Evolutionary conservation across 2,329 filamentous ascomycete genomes (phyloP), one percentile per base, ranked within the genome.

Genomic region (Stachybotrys echinatus): DNA sequence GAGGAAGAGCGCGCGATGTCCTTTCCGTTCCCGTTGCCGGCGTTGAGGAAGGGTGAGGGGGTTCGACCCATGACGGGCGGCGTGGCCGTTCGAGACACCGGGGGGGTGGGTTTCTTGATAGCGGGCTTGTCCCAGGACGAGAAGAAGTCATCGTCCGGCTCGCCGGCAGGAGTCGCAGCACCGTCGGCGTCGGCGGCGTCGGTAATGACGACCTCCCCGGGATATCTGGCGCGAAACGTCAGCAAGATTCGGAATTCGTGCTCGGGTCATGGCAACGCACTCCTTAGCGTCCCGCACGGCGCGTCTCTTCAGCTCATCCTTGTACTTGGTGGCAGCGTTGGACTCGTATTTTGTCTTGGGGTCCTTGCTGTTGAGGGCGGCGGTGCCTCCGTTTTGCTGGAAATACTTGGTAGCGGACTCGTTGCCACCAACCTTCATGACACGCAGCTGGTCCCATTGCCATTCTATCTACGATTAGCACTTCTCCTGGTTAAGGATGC

Each of bases 381-480:
- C 92, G 39, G 89, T 92, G 54, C 94, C 94, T 55, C 94, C 94
- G 67, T 99, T 94, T 61, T 90, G 87, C 73, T 96, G 92, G 77
- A 97, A 99, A 77, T 90, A 99, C 73, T 96, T 96, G 64, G 92
- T 96, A 45, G 94, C 94, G 51, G 91, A 96, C 73, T 97, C 92
- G 65, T 99, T 99, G 51, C 94, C 94, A 57, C 94, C 94, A 17
- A 97, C 91, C 74, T 99, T 99, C 92, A 99, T 97, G 51, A 92
- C 73, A 48, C 94, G 88, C 53, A 99, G 80, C 70, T 99, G 94
- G 59, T 96, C 91, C 94, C 94, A 99, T 88, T 96, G 91, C 94
- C 94, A 99, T 76, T 89, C 86, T 89, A 48, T n/a, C n/a, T n/a
- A n/a, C n/a, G n/a, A n/a, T n/a, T n/a, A n/a, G n/a, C n/a, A n/a